Conservation (phyloP, 768 basidiomycete genomes). For the Suillus discolor region DNA sequence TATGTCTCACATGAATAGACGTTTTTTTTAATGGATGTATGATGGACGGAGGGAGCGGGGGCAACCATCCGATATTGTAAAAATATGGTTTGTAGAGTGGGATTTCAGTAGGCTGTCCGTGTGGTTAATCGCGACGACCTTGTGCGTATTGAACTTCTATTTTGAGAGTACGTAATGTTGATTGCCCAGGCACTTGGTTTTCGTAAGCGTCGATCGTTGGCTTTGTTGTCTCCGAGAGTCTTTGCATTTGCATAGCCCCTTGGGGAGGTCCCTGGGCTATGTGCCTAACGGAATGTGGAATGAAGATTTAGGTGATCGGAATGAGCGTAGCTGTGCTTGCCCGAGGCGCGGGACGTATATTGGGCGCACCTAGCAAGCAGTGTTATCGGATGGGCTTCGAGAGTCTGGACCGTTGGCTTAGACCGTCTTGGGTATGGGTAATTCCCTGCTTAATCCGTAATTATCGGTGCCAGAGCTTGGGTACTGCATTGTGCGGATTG, state of each 20-base stretch:
- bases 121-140: background rate
- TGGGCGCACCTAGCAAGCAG: background rate
- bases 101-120: background rate
- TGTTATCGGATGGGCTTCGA: slow-evolving; percentile 1
- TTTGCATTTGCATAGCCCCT: background rate
- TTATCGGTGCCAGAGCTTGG: background rate
- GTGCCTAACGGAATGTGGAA: slow-evolving; percentile 10
- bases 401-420: background rate
- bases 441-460: slow-evolving; percentile 1
- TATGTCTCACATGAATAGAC: background rate
- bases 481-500: background rate
- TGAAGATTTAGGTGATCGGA: slow-evolving; percentile 1
- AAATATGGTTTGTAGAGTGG: background rate
- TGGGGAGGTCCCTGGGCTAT: background rate
- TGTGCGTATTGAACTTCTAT: background rate
- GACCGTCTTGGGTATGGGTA: background rate
- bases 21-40: background rate
- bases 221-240: slow-evolving; percentile 4
- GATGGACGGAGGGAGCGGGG: background rate
- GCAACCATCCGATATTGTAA: background rate
- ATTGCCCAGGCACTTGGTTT: slow-evolving; percentile 8
- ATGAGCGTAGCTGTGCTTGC: background rate
- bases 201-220: slow-evolving; percentile 11
- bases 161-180: slow-evolving; percentile 7
- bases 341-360: background rate